Evolutionary conservation across 305 asterid species (phyloP).

Genomic region (Lippia alba): DNA sequence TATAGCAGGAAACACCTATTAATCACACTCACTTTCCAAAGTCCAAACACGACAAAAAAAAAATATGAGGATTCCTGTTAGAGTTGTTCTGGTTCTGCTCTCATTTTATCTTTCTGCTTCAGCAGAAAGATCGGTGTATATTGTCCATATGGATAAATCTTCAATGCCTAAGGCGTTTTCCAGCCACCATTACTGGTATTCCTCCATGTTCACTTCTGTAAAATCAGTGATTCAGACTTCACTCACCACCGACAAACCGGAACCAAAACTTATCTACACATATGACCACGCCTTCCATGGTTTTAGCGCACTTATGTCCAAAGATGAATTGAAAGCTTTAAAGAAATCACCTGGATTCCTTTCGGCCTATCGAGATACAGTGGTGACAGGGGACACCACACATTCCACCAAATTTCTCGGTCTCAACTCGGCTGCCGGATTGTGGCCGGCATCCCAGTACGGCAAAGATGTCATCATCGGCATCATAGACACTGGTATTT

Average conservation of each 20-base stretch:
- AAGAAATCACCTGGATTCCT: constrained; percentile 41
- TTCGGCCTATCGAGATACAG: constrained; percentile 36
- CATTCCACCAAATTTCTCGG: constrained; percentile 48
- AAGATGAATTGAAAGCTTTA: constrained; percentile 27
- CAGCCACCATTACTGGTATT: constrained; percentile 47
- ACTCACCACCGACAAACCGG: not conserved
- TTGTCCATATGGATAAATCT: constrained; percentile 43
- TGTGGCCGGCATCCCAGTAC: constrained; percentile 53
- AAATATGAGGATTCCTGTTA: not conserved
- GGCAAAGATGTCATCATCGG: constrained; percentile 58
- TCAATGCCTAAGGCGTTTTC: constrained; percentile 51
- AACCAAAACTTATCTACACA: constrained; percentile 36
- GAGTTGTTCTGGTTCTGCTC: not conserved
- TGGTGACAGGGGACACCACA: constrained; percentile 43
- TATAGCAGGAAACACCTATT: not conserved
- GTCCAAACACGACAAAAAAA: not conserved
- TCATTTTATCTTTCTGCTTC: not conserved
- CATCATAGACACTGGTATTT: constrained; percentile 50
- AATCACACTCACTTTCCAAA: not conserved
- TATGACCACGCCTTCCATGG: constrained; percentile 50
- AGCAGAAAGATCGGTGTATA: constrained; percentile 38
- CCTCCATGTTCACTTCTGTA: constrained; percentile 39
- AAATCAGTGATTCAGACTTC: constrained; percentile 8
- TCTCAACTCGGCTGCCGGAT: constrained; percentile 39
- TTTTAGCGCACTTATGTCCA: constrained; percentile 37